Evolutionary conservation across 2,329 filamentous ascomycete genomes (phyloP), one percentile per base, ranked within the genome.

Genomic region (Monilinia vaccinii-corymbosi): DNA sequence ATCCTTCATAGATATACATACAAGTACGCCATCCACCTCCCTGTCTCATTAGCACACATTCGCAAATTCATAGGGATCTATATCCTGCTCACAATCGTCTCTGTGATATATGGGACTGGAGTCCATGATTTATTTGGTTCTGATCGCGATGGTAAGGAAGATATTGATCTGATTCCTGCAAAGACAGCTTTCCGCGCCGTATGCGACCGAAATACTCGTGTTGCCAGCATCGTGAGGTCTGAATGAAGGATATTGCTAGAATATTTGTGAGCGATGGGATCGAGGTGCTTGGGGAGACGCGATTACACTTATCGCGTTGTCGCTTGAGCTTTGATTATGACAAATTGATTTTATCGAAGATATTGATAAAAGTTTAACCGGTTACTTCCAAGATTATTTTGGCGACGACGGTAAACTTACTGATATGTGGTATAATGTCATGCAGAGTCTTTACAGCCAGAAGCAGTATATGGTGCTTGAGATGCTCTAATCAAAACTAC

Each of bases 21-120:
- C 87, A 90, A 73, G 87, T 89, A 72, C 87, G 86, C 81, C 87
- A 89, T 63, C 88, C 88, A 65, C 86, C 86, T 69, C 85, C 81
- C 88, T 91, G 69, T 38, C 65, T 56, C 61, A 71, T 69, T 60
- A 72, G 65, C 60, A 63, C 25, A 55, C 5, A 13, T 23, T 44
- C 51, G 51, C 38, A 55, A 55, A 23, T 62, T 55, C 50, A 18
- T 38, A 31, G 47, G 16, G 25, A 25, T 47, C 44, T 36, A 56
- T 58, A 62, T 67, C 28, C 70, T 75, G 84, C 73, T 66, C 75
- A 81, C 79, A 66, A 80, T 75, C 58, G 79, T 80, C 73, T 81
- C 79, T 14, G 78, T 81, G 58, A 81, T 77, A 59, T 77, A 79
- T 23, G 79, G 79, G 36, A 78, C 79, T n/a, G 79, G 79, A 25